Percentiles rank a stretch among this genome's conserved stretches.
These are phyloP conservation scores for Anaeramoeba ignava DNA, from an alignment of 78 protist genomes.

Conservation along the genomic window DNA sequence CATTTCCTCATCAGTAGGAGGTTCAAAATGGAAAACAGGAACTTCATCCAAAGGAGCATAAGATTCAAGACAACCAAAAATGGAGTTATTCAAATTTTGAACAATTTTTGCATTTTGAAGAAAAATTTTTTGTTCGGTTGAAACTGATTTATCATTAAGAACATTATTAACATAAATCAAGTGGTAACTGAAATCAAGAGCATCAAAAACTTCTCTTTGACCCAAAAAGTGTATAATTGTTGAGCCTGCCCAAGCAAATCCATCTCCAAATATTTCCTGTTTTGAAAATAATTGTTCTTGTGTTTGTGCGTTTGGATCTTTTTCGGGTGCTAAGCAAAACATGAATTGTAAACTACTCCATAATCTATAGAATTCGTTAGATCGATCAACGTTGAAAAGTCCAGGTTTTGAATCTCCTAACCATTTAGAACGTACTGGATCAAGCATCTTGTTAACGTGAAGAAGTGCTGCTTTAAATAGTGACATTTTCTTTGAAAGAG, in stretches of 20 bases:
- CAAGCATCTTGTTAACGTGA: constrained; percentile 29
- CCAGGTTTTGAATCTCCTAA: constrained; percentile 38
- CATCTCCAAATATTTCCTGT: constrained; percentile 58
- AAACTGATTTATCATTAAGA: too few species aligned
- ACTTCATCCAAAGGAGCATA: too few species aligned
- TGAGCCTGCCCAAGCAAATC: constrained; percentile 58
- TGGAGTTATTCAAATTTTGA: too few species aligned
- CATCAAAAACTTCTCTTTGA: constrained; percentile 35
- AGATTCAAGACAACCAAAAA: too few species aligned
- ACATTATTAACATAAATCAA: constrained; percentile 38
- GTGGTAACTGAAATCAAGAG: constrained; percentile 57
- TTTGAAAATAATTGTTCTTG: constrained; percentile 17
- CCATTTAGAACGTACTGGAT: constrained; percentile 34
- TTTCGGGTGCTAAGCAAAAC: constrained; percentile 25
- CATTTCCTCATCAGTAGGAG: too few species aligned
- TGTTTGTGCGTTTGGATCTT: background rate
- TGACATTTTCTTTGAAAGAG: constrained; percentile 21
- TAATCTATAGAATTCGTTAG: constrained; percentile 53
- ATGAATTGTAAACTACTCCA: constrained; percentile 61
- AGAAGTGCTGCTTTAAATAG: constrained; percentile 30
- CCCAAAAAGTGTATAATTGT: constrained; percentile 52
- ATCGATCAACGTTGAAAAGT: constrained; percentile 30
- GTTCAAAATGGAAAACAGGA: too few species aligned
- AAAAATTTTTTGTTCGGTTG: too few species aligned
- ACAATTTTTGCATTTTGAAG: too few species aligned